These are phyloP conservation scores for Murraya paniculata DNA, from an alignment of 345 rosid species.

Conservation along the genomic window DNA sequence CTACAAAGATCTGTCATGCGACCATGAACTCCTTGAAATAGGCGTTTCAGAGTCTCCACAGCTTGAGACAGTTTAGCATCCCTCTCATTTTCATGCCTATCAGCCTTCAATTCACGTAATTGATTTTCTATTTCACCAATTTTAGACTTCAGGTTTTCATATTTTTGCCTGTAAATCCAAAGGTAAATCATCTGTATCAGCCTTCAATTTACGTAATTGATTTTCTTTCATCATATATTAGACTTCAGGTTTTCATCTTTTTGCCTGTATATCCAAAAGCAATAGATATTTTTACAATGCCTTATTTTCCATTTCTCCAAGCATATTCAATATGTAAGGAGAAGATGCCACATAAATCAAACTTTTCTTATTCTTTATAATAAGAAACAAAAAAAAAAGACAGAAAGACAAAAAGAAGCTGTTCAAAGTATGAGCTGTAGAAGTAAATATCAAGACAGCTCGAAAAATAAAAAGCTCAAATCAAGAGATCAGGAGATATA, in stretches of 20 bases:
- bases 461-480: background rate
- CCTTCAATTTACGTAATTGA: slow-evolving; percentile 80
- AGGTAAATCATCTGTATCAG: slow-evolving; percentile 68
- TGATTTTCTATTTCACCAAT: slow-evolving; percentile 78
- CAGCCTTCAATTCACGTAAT: slow-evolving; percentile 87
- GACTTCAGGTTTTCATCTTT: slow-evolving; percentile 70
- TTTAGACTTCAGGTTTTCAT: slow-evolving; percentile 71
- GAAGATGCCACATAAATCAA: background rate
- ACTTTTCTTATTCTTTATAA: background rate
- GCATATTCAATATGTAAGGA: background rate
- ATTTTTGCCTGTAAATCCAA: slow-evolving; percentile 50
- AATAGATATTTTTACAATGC: background rate
- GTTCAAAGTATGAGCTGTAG: background rate
- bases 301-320: background rate
- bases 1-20: slow-evolving; percentile 96
- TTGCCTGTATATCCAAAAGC: slow-evolving; percentile 43
- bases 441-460: background rate
- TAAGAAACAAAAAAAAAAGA: background rate
- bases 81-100: slow-evolving; percentile 87
- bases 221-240: slow-evolving; percentile 69
- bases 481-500: background rate
- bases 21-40: slow-evolving; percentile 95
- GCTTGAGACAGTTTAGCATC: slow-evolving; percentile 88
- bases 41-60: slow-evolving; percentile 85
- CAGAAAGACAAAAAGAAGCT: background rate